These are phyloP conservation scores for Globisporangium nodosum DNA, from an alignment of 352 stramenopile genomes.

Conservation along the genomic window DNA sequence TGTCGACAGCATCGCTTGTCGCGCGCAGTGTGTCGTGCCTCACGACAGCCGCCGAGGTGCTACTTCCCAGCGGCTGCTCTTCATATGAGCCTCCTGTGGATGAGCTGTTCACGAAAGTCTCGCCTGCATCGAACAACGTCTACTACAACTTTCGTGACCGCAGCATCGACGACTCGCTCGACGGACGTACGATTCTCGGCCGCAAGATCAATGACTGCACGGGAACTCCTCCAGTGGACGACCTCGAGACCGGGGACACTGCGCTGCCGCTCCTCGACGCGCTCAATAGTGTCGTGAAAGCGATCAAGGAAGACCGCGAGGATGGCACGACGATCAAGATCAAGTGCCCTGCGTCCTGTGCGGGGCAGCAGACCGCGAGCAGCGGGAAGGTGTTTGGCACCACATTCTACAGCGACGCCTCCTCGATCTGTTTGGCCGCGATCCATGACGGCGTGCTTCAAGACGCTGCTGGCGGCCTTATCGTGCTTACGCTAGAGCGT, in stretches of 20 bases:
- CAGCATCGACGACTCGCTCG: slow-evolving; percentile 27
- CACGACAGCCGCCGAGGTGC: slow-evolving; percentile 74
- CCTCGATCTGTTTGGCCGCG: slow-evolving; percentile 89
- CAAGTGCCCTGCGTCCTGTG: slow-evolving; percentile 63
- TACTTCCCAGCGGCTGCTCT: slow-evolving; percentile 90
- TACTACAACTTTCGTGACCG: slow-evolving; percentile 89
- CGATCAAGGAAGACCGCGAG: slow-evolving; percentile 82
- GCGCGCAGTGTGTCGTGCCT: slow-evolving; percentile 65
- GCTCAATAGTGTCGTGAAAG: slow-evolving; percentile 12
- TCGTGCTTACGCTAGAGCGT: slow-evolving; percentile 71
- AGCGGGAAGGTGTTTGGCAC: slow-evolving; percentile 50
- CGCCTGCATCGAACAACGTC: slow-evolving; percentile 85
- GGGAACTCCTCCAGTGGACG: slow-evolving; percentile 82
- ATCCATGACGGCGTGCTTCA: slow-evolving; percentile 82
- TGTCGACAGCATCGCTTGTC: slow-evolving; percentile 70
- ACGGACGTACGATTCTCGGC: slow-evolving; percentile 43
- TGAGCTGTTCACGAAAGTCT: slow-evolving; percentile 72
- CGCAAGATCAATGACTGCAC: slow-evolving; percentile 89
- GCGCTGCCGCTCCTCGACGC: slow-evolving; percentile 29
- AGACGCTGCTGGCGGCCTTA: slow-evolving; percentile 32
- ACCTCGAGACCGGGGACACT: slow-evolving; percentile 64
- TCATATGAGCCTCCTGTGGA: slow-evolving; percentile 93
- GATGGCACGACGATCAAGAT: slow-evolving; percentile 87
- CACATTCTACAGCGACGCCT: slow-evolving; percentile 83
- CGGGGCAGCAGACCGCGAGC: neutral